Percentiles rank a stretch among this genome's conserved stretches.
Evolutionary conservation across 305 asterid genomes (phyloP).

Genomic region (Fraxinus sp.): DNA sequence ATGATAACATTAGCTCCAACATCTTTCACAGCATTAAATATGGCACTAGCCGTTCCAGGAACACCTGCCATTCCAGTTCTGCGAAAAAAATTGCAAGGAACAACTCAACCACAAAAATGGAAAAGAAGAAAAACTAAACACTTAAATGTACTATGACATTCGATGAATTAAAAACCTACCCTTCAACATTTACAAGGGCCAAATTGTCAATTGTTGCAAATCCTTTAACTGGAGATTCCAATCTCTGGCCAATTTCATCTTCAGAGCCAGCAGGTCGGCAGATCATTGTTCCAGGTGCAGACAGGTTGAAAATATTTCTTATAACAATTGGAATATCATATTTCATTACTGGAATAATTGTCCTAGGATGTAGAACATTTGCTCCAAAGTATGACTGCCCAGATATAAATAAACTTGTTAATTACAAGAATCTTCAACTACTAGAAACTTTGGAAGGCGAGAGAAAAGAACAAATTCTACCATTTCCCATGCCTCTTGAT

Average conservation of each 20-base stretch:
- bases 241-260: background rate
- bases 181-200: background rate
- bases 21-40: background rate
- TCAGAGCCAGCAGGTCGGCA: background rate
- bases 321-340: background rate
- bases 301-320: background rate
- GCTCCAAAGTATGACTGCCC: background rate
- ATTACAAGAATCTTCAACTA: background rate
- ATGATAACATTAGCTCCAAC: background rate
- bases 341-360: background rate
- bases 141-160: background rate
- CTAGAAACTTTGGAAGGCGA: background rate
- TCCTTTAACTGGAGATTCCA: background rate
- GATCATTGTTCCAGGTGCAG: background rate
- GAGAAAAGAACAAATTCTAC: background rate
- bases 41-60: background rate
- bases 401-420: background rate
- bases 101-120: background rate
- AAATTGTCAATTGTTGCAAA: background rate
- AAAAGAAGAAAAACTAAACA: background rate
- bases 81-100: background rate
- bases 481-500: background rate
- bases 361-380: background rate
- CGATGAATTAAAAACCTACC: background rate
- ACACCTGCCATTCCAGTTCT: background rate